These are phyloP conservation scores for Talaromyces rugulosus DNA, from an alignment of 2,329 filamentous ascomycete genomes.

Conservation along the genomic window DNA sequence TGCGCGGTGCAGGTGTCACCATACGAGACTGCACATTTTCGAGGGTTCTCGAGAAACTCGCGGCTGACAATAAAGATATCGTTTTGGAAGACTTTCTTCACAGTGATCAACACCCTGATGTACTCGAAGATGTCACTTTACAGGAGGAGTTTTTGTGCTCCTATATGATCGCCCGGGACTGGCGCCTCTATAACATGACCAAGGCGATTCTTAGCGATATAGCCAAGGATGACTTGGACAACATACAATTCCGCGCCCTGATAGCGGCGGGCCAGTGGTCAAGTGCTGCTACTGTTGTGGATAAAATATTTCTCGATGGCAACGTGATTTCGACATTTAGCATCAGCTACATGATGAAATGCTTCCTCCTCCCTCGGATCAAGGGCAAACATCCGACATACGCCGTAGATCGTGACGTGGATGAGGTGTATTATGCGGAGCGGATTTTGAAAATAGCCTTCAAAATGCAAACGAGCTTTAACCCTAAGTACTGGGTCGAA, in stretches of 20 bases:
- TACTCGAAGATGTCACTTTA: conserved; percentile 52
- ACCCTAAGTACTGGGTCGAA: conserved; percentile 51
- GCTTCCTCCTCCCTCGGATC: conserved; percentile 28
- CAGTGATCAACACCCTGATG: conserved; percentile 63
- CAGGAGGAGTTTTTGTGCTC: conserved; percentile 53
- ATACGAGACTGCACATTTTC: conserved; percentile 62
- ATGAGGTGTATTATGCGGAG: conserved; percentile 41
- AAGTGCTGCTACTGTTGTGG: conserved; percentile 31
- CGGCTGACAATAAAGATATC: conserved; percentile 50
- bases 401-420: conserved; percentile 28
- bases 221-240: conserved; percentile 28
- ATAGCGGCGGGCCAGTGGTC: conserved; percentile 29
- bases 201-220: conserved; percentile 49
- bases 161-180: conserved; percentile 50
- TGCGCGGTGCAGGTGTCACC: conserved; percentile 60
- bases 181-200: conserved; percentile 51
- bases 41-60: conserved; percentile 61
- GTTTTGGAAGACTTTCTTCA: conserved; percentile 50
- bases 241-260: conserved; percentile 38
- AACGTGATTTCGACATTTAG: conserved; percentile 42
- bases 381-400: conserved; percentile 21
- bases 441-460: conserved; percentile 48
- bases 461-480: conserved; percentile 36
- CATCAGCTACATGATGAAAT: conserved; percentile 39
- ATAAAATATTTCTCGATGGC: conserved; percentile 48